Conservation (phyloP, 139 green algal species). For the Diplosphaera chodatii region DNA sequence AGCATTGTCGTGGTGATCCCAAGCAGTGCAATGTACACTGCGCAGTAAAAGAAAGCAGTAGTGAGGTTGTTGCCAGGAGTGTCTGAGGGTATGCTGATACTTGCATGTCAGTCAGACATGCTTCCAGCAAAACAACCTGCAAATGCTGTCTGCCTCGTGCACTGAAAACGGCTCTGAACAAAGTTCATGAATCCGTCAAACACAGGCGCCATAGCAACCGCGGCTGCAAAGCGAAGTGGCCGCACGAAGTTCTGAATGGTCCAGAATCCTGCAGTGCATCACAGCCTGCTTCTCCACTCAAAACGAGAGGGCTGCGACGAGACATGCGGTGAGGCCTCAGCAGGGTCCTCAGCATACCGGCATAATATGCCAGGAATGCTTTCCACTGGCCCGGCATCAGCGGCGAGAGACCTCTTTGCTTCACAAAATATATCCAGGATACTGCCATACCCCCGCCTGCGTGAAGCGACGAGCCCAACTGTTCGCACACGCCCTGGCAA, state of each 20-base stretch:
- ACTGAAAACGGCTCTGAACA: slow-evolving; percentile 6
- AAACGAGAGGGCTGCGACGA: too few relatives aligned
- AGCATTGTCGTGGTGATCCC: slow-evolving; percentile 10
- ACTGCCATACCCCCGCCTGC: slow-evolving; percentile 16
- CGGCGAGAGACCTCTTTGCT: slow-evolving; percentile 27
- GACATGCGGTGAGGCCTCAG: too few relatives aligned
- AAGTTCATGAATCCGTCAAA: slow-evolving; percentile 48
- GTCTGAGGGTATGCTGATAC: too few relatives aligned
- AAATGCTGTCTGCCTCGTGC: slow-evolving; percentile 31
- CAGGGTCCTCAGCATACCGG: too few relatives aligned
- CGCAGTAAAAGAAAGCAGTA: too few relatives aligned
- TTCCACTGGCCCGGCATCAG: slow-evolving; percentile 42
- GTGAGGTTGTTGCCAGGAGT: too few relatives aligned
- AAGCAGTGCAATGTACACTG: slow-evolving; percentile 23
- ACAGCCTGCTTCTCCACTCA: background rate
- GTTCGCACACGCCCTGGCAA: background rate
- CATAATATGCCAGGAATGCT: slow-evolving; percentile 49
- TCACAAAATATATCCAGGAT: slow-evolving; percentile 46
- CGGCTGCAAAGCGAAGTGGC: slow-evolving; percentile 43
- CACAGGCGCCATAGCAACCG: slow-evolving; percentile 43
- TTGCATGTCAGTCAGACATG: too few relatives aligned
- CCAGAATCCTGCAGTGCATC: slow-evolving; percentile 22
- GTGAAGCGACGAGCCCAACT: background rate
- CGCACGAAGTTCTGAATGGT: slow-evolving; percentile 48
- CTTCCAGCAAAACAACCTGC: too few relatives aligned